A percentile compares a stretch with the other conserved stretches of the same genome.
phyloP scores from a whole-genome alignment of 1,284 basidiomycete genomes.

The Phaffia rhodozyma region DNA sequence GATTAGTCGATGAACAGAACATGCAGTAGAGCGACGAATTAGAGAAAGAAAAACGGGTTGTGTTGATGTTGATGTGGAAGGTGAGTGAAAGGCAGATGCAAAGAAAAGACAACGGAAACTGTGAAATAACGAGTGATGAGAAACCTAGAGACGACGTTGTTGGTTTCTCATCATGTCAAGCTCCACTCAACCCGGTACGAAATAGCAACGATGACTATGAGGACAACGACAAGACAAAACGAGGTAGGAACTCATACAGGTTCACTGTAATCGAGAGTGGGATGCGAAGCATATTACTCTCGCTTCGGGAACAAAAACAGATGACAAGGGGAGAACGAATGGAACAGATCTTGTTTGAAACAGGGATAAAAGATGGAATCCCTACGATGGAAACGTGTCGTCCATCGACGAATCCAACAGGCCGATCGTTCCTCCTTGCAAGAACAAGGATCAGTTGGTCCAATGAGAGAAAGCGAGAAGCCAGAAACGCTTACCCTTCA shows the following conservation, averaged over 20 bases:
- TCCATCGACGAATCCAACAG: neutral
- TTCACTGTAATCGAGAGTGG: too few relatives aligned
- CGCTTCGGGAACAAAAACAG: neutral
- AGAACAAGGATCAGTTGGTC: neutral
- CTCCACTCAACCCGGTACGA: too few relatives aligned
- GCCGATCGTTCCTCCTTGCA: neutral
- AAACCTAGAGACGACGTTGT: too few relatives aligned
- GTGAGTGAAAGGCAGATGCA: neutral
- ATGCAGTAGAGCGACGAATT: neutral
- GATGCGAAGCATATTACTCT: too few relatives aligned
- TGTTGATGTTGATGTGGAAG: neutral
- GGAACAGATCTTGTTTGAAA: constrained; percentile 2
- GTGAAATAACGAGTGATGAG: too few relatives aligned
- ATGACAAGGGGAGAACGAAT: constrained; percentile 18
- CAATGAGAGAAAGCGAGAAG: constrained; percentile 22
- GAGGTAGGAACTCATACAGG: too few relatives aligned
- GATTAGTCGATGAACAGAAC: neutral
- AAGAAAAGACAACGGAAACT: too few relatives aligned
- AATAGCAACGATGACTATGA: too few relatives aligned
- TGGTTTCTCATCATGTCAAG: too few relatives aligned
- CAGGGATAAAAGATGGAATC: neutral
- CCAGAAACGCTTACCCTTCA: constrained; percentile 72
- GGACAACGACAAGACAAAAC: too few relatives aligned
- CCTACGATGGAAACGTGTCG: neutral
- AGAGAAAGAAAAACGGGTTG: neutral